phyloP scores from a whole-genome alignment of 139 green algal species.

The Parachlorella kessleri region DNA sequence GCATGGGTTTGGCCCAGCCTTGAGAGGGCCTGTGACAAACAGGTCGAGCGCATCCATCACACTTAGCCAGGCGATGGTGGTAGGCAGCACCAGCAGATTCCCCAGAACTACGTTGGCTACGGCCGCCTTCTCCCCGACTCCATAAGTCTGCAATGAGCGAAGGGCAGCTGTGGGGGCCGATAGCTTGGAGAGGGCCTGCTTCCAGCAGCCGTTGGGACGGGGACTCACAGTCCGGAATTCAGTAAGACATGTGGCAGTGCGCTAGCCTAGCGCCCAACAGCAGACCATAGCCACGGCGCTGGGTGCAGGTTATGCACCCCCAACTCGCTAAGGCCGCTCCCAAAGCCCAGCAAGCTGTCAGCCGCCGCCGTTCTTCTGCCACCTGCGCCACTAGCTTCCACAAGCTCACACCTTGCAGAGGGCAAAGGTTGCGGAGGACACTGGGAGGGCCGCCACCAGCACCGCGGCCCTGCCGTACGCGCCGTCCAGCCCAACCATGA shows the following conservation, averaged over 20 bases:
- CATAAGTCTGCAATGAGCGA: conserved; percentile 22
- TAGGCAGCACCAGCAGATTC: conserved; percentile 45
- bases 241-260: too few relatives aligned
- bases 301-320: too few relatives aligned
- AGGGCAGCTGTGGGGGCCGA: not conserved
- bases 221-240: too few relatives aligned
- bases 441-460: conserved; percentile 33
- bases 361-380: too few relatives aligned
- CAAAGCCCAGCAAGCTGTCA: too few relatives aligned
- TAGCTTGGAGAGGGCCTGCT: too few relatives aligned
- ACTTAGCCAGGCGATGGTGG: conserved; percentile 36
- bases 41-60: conserved; percentile 37
- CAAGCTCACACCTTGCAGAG: not conserved
- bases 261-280: too few relatives aligned
- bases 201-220: too few relatives aligned
- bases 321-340: too few relatives aligned
- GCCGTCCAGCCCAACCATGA: conserved; percentile 35
- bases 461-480: conserved; percentile 24
- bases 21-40: not conserved
- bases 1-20: not conserved
- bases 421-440: conserved; percentile 24
- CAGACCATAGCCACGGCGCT: too few relatives aligned
- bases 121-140: conserved; percentile 12
- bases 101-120: conserved; percentile 41
- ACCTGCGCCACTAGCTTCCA: too few relatives aligned